Base-by-base conservation (phyloP, 148 eudicot genomes). In the Camellia lanceoleosa region DNA sequence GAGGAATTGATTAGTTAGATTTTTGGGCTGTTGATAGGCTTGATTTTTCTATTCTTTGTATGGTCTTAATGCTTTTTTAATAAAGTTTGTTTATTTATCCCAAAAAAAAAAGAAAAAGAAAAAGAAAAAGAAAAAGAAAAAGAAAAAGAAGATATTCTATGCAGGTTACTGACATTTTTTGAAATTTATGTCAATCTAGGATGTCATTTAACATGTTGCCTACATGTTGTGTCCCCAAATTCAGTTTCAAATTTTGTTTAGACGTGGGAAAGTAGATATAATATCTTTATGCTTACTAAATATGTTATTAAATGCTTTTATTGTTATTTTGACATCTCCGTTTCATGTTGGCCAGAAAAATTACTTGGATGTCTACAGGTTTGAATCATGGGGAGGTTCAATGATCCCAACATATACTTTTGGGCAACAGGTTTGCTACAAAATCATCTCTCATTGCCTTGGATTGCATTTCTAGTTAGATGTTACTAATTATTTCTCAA, bases 311-410 rank as follows among this genome's bases (percentile, higher is more conserved):
- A 43, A 41, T 44, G 47, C 41, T 71, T 8, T 70, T 72, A 41
- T 74, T 20, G 73, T 73, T 85, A 16, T 66, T 66, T 80, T 62
- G 23, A 81, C 82, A 46, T 75, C 54, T 71, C 51, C 80, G 68
- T 41, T 81, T 75, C 19, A 65, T 86, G 62, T 78, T 75, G 30
- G 82, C 79, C 92, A 95, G 95, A 94, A 86, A 90, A 96, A 96
- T 82, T 96, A 96, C 87, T 85, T 96, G 90, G 98, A 96, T 70
- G 88, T 96, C 41, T 96, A 96, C 65, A 87, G 93, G 15, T 96
- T 80, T 80, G 99, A 96, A 82, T 86, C 84, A 75, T 96, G 99
- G 99, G 99, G 95, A 79, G 94, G 95, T 71, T 91, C 93, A 60
- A 49, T 92, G 85, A 92, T 96, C 80, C 99, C 99, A 68, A 87